Base-by-base conservation (phyloP, 1,139 yeast species). In the Suzukiozyma palmioleophila region DNA sequence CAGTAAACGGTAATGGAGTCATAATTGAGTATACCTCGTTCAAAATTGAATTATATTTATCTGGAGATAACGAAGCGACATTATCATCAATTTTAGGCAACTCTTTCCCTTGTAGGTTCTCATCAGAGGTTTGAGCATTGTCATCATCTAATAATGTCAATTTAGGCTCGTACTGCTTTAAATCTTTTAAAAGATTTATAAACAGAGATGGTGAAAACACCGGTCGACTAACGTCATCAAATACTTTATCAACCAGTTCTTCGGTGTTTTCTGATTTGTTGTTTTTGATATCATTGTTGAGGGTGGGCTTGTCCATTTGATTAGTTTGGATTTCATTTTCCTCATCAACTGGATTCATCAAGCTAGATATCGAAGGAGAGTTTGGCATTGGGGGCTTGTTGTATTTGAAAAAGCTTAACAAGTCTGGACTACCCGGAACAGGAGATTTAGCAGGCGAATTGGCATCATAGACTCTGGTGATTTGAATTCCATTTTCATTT, bases 171-270 rank as follows among this genome's bases (percentile, higher is more conserved):
- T 33, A 26, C 9, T 33, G 36, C 18, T 33, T 50, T 13, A 54
- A 39, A n/a, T 57, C 64, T 26, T 50, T 51, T 18, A 58, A 40
- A 26, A 56, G 51, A 36, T 45, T 47, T 27, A 57, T 37, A 30
- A 56, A 57, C 8, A 50, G 46, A 0, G 54, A 40, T 6, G 61
- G 60, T 0, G 59, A 51, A 1, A 34, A 21, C 11, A 50, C 39
- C 1, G 36, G 26, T 26, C 32, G 38, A 26, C 15, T 30, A 32
- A 28, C 36, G 14, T 39, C 33, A 14, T 16, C 22, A 11, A 15
- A 15, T 15, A 22, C 8, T 15, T 30, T 26, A 16, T 26, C 15
- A 8, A 25, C 35, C 15, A 22, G 31, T 28, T 28, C 18, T 15
- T 27, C 28, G 12, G 27, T 15, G 14, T 28, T 28, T 7, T 26